Conservation (phyloP, 441 rosid genomes). For the Sinapis alba region DNA sequence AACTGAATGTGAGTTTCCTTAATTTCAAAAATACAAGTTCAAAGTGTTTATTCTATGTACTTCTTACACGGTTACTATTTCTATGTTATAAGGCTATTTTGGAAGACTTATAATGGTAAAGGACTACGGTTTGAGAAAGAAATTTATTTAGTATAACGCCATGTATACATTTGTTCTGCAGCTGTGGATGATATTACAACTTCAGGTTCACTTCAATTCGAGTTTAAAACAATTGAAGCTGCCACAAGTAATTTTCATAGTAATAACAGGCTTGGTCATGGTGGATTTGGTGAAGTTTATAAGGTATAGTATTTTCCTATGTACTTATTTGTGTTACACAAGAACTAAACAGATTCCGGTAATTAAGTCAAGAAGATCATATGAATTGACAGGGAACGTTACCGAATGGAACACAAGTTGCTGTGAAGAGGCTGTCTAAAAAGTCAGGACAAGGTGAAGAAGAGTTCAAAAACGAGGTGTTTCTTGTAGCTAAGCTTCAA, state of each 20-base stretch:
- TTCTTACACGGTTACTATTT: too few relatives aligned
- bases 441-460: constrained; percentile 43
- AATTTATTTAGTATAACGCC: background rate
- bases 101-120: constrained; percentile 6
- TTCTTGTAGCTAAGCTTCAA: constrained; percentile 50
- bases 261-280: constrained; percentile 48
- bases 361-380: background rate
- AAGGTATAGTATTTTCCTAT: constrained; percentile 31
- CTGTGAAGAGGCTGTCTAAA: constrained; percentile 41
- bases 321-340: background rate
- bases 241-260: constrained; percentile 43
- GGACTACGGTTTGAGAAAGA: background rate
- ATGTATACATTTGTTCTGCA: constrained; percentile 3
- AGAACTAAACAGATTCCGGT: background rate
- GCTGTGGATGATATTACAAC: constrained; percentile 37
- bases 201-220: constrained; percentile 37
- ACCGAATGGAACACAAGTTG: constrained; percentile 41
- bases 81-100: background rate
- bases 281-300: constrained; percentile 58
- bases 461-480: constrained; percentile 57
- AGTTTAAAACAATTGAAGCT: constrained; percentile 32
- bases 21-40: background rate
- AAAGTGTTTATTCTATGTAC: too few relatives aligned
- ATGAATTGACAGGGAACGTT: constrained; percentile 39
- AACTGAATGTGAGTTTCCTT: constrained; percentile 15